Conservation (phyloP, 768 basidiomycete species). For the Lentinula sp. region DNA sequence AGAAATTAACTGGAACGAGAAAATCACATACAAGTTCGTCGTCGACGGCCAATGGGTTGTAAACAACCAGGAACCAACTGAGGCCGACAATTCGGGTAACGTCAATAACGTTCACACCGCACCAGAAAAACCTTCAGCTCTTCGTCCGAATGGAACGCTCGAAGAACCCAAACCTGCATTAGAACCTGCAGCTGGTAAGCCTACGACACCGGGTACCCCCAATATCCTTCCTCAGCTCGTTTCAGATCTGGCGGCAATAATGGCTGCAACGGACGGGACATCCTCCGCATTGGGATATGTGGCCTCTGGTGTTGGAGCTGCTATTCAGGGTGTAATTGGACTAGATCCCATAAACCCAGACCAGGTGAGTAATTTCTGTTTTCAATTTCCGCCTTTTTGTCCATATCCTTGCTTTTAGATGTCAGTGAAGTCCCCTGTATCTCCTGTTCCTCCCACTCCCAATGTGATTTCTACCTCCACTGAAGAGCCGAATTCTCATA, state of each 20-base stretch:
- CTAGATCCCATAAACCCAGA: constrained; percentile 32
- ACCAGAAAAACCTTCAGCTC: constrained; percentile 36
- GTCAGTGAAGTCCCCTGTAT: constrained; percentile 12
- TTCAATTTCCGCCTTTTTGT: constrained; percentile 1
- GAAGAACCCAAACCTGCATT: constrained; percentile 8
- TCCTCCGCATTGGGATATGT: constrained; percentile 32
- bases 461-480: neutral
- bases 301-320: constrained; percentile 32
- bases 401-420: constrained; percentile 10
- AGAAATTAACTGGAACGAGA: constrained; percentile 55
- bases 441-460: constrained; percentile 1
- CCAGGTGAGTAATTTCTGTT: constrained; percentile 17
- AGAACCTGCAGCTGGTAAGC: constrained; percentile 6
- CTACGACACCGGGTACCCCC: constrained; percentile 1
- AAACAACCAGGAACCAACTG: constrained; percentile 49
- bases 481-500: constrained; percentile 5
- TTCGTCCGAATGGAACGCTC: neutral
- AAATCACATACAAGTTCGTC: constrained; percentile 71
- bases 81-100: constrained; percentile 57
- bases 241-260: constrained; percentile 30
- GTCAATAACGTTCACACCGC: constrained; percentile 62
- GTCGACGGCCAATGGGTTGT: constrained; percentile 69
- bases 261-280: constrained; percentile 31
- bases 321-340: constrained; percentile 30
- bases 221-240: constrained; percentile 24